These are phyloP conservation scores for Limnomonas spitsbergensis DNA, from an alignment of 139 green algal species.

Conservation along the genomic window DNA sequence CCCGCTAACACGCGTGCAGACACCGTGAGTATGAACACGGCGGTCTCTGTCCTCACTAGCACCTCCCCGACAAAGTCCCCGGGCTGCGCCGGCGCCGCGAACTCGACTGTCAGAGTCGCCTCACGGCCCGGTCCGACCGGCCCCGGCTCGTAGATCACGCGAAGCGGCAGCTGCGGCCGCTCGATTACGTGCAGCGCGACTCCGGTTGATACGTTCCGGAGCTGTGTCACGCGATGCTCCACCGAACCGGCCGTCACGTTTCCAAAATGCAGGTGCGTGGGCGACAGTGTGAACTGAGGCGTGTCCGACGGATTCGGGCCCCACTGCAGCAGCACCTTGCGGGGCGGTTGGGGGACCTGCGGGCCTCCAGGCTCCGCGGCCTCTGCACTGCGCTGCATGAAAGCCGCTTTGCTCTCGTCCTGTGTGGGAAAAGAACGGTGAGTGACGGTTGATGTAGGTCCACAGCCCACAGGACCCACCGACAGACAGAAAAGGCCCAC, in stretches of 20 bases:
- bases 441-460: too few species aligned
- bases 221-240: slow-evolving; percentile 32
- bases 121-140: slow-evolving; percentile 56
- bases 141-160: slow-evolving; percentile 50
- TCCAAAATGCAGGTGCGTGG: slow-evolving; percentile 62
- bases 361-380: too few species aligned
- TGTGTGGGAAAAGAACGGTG: too few species aligned
- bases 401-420: too few species aligned
- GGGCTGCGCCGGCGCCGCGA: slow-evolving; percentile 35
- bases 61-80: slow-evolving; percentile 57
- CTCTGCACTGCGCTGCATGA: too few species aligned
- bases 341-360: too few species aligned
- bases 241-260: slow-evolving; percentile 38
- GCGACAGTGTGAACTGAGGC: slow-evolving; percentile 47
- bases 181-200: slow-evolving; percentile 43
- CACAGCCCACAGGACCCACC: too few species aligned
- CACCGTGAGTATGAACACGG: slow-evolving; percentile 46
- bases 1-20: slow-evolving; percentile 50
- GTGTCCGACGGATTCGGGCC: slow-evolving; percentile 1
- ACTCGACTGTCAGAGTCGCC: slow-evolving; percentile 46
- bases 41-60: slow-evolving; percentile 52
- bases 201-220: slow-evolving; percentile 54
- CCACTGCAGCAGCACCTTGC: background rate
- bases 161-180: slow-evolving; percentile 42
- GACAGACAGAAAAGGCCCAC: too few species aligned